Base-by-base conservation (phyloP, 805 yeast genomes). In the Kuraishia hungarica region DNA sequence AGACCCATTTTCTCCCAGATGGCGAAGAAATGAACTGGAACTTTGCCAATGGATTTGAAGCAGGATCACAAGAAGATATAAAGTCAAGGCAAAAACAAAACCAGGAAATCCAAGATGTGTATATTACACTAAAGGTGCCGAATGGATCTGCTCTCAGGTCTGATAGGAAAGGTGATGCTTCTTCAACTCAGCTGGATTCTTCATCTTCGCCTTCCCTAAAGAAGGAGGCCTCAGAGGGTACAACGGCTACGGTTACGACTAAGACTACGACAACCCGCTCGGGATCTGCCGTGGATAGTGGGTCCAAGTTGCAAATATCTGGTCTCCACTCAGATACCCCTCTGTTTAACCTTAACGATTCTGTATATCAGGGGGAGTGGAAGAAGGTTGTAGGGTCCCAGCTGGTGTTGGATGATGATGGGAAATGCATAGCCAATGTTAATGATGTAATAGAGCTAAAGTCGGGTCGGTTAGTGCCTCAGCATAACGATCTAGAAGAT, bases 21-120 rank as follows among this genome's bases (percentile, higher is more conserved):
- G 98, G 98, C 7, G 94, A 92, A 63, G 97, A 91, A 67, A 89
- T 90, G 96, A 85, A 89, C 65, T 92, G 97, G 97, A 82, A 85
- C 62, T 93, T 91, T 73, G 81, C 67, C 3, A 65, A 75, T 55
- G 82, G 81, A 20, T 85, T 81, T 60, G 97, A 89, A 71, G 96
- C 97, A 5, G 97, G 97, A 11, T 87, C 96, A 2, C 89, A 85
- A 59, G 96, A 86, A 53, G 97, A 91, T 68, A 82, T 90, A 43
- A 46, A 17, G 21, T 23, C 19, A 35, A 35, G 29, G 21, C 39
- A 24, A 24, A 20, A 21, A 10, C 17, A 29, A 29, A 21, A 39
- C 35, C 28, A 35, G 15, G 55, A 48, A 23, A 19, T 29, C 13
- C 53, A 64, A 66, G 67, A 64, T 22, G 54, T 64, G 22, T 64